Percentiles rank a stretch among this genome's conserved stretches.
Conservation (phyloP, 2,329 filamentous ascomycete genomes). For the Pseudocercospora fijiensis region DNA sequence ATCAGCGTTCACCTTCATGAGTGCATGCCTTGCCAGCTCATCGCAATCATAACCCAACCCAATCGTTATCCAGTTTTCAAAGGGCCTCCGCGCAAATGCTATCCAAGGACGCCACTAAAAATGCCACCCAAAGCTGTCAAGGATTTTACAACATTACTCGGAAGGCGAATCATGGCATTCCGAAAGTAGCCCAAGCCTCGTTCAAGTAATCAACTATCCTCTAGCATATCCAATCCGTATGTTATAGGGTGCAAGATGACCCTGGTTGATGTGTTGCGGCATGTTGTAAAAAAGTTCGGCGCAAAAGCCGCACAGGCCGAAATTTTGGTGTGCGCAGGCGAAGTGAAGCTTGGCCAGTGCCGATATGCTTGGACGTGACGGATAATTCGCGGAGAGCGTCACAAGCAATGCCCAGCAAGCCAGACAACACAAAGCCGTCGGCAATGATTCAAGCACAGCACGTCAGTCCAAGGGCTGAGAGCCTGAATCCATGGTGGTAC, state of each 20-base stretch:
- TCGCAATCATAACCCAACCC: conserved; percentile 13
- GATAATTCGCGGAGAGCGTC: not conserved
- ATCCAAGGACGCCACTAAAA: conserved; percentile 1
- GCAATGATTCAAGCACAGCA: not conserved
- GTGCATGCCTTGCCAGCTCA: conserved; percentile 1
- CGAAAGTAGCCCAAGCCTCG: not conserved
- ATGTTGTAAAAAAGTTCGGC: not conserved
- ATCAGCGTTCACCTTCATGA: not conserved
- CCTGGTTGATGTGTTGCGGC: not conserved
- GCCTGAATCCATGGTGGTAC: not conserved
- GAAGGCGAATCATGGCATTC: not conserved
- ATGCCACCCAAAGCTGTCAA: not conserved
- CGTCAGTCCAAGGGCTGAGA: not conserved
- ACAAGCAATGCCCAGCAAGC: not conserved
- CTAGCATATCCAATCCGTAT: not conserved
- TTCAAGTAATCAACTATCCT: not conserved
- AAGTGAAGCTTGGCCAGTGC: not conserved
- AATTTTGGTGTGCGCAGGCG: not conserved
- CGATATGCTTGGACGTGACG: not conserved
- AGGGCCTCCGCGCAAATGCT: conserved; percentile 4
- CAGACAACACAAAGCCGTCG: not conserved
- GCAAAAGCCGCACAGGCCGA: not conserved
- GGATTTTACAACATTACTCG: not conserved
- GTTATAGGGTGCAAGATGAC: not conserved
- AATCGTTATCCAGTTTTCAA: conserved; percentile 6